phyloP scores from a whole-genome alignment of 2,329 filamentous ascomycete genomes.

The Ophiostoma ips region DNA sequence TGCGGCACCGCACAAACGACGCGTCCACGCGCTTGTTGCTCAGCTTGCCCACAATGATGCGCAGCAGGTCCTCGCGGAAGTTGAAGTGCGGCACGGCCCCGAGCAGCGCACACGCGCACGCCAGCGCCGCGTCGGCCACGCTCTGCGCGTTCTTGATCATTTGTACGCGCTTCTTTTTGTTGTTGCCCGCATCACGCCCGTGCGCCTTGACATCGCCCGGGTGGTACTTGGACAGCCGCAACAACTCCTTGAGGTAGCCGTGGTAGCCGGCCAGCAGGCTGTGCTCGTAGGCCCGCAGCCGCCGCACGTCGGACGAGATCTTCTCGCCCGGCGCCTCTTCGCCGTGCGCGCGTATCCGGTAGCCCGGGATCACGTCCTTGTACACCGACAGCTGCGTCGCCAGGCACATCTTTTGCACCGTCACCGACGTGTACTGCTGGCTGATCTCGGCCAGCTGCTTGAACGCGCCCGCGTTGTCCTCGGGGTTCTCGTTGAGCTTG shows the following conservation, averaged over 20 bases:
- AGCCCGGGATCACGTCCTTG: constrained; percentile 92
- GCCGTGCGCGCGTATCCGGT: constrained; percentile 71
- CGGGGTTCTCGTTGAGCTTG: constrained; percentile 78
- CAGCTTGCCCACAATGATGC: constrained; percentile 74
- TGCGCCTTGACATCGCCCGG: neutral
- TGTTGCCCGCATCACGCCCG: constrained; percentile 24
- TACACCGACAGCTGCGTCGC: constrained; percentile 81
- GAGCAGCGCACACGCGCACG: constrained; percentile 71
- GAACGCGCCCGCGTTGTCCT: constrained; percentile 73
- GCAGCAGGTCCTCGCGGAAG: constrained; percentile 75
- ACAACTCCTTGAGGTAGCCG: constrained; percentile 64
- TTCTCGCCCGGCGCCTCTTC: constrained; percentile 66
- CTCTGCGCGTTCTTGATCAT: constrained; percentile 19
- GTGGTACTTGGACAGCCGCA: constrained; percentile 45
- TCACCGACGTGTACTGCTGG: constrained; percentile 50
- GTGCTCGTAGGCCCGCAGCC: constrained; percentile 73
- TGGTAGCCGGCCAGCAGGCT: constrained; percentile 76
- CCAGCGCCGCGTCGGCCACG: constrained; percentile 63
- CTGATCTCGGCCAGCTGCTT: constrained; percentile 64
- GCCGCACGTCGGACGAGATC: constrained; percentile 82
- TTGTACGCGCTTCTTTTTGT: neutral
- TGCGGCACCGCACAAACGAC: constrained; percentile 63
- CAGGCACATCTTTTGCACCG: constrained; percentile 74
- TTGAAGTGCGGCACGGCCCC: constrained; percentile 90
- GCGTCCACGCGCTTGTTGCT: constrained; percentile 57